These are phyloP conservation scores for Epichloe uncinata DNA, from an alignment of 2,329 filamentous ascomycete genomes.

Conservation along the genomic window DNA sequence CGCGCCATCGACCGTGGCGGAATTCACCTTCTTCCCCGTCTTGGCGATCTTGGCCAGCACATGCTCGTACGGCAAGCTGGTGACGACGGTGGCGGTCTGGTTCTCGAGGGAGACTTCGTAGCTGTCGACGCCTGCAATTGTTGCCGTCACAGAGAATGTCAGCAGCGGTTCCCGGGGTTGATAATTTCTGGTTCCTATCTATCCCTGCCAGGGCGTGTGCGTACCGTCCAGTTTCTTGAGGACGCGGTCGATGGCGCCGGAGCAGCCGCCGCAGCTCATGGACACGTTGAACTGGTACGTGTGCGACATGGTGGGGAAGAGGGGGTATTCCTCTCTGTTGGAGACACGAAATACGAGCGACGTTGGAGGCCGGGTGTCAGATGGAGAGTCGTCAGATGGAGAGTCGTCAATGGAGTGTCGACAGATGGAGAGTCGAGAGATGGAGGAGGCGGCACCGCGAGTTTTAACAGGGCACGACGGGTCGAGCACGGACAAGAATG, in stretches of 20 bases:
- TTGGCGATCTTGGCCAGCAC: slow-evolving; percentile 84
- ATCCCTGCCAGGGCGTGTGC: slow-evolving; percentile 13
- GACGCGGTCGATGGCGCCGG: slow-evolving; percentile 80
- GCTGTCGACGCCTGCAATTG: slow-evolving; percentile 58
- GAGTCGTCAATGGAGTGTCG: too few relatives aligned
- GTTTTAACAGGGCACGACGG: too few relatives aligned
- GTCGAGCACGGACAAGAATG: too few relatives aligned
- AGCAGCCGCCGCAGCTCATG: slow-evolving; percentile 96
- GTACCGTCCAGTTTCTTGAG: slow-evolving; percentile 83
- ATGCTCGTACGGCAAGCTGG: slow-evolving; percentile 61
- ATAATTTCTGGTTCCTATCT: too few relatives aligned
- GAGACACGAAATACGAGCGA: background rate
- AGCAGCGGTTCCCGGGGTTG: background rate
- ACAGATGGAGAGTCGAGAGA: too few relatives aligned
- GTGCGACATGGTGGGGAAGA: slow-evolving; percentile 49
- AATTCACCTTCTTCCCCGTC: slow-evolving; percentile 86
- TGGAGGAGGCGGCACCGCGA: too few relatives aligned
- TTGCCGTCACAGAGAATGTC: background rate
- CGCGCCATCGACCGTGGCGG: slow-evolving; percentile 56
- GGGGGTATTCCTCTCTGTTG: background rate
- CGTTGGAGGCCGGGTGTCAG: too few relatives aligned
- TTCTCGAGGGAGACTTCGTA: slow-evolving; percentile 84
- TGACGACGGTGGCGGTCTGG: slow-evolving; percentile 68
- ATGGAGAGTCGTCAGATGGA: too few relatives aligned
- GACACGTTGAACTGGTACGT: slow-evolving; percentile 89